Evolutionary conservation across 345 rosid genomes (phyloP), one percentile per base, ranked within the genome.

Genomic region (Sisymbrium irio): DNA sequence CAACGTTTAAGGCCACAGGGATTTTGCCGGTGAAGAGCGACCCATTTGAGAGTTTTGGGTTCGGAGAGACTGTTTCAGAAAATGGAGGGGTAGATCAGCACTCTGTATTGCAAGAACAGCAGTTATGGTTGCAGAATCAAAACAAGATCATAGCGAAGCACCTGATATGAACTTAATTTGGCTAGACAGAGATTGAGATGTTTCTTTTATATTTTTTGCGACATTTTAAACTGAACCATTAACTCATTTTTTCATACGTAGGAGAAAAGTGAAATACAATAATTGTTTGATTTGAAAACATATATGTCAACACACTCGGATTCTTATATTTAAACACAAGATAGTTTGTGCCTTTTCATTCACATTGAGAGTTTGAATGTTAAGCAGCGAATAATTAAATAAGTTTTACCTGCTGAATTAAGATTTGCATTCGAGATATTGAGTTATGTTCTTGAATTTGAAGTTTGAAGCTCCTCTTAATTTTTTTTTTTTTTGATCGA

Each of bases 121-220:
- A 85, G 40, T 6, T 85, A 32, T 91, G 98, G 97, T 73, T 88
- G 73, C 84, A 85, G 78, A 76, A 85, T 67, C 94, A 94, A 74
- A 85, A 83, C 74, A 87, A 82, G 82, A 89, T 94, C 45, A 86
- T 93, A 13, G 79, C 89, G 19, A 91, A 88, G 72, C 86, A 82
- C 55, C 46, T 74, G 77, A 85, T 78, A 3, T 73, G 32, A 55
- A 22, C 15, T 12, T 42, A 6, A 6, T 44, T 64, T 68, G 57
- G 40, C 32, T 75, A 60, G 73, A 41, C 68, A 60, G 62, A 56
- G 65, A 15, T 70, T 44, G 62, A 75, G 20, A 65, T 51, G 70
- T 63, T 69, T 61, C 25, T 54, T 68, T 68, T 5, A 11, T 53
- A 27, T 27, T 44, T 2, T 25, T 45, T 37, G 54, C 44, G 68